A percentile compares a stretch with the other conserved stretches of the same genome.
Conservation (phyloP, 1,139 yeast genomes). For the Meyerozyma elateridarum region DNA sequence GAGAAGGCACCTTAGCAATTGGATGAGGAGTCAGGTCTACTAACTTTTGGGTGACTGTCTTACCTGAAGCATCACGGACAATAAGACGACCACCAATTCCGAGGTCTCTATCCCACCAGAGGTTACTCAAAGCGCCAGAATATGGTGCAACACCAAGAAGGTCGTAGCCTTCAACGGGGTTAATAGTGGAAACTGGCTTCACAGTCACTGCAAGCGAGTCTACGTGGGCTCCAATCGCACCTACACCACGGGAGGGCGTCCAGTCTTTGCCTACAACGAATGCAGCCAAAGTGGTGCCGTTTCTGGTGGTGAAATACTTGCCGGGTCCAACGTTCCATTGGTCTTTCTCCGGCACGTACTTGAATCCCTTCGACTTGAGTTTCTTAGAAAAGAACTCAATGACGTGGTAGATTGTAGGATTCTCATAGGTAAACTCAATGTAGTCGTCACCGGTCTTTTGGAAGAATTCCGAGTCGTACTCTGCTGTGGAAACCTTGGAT, state of each 20-base stretch:
- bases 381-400: constrained; percentile 39
- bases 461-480: constrained; percentile 21
- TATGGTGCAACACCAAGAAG: constrained; percentile 64
- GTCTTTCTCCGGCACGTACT: constrained; percentile 46
- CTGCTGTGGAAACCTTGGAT: constrained; percentile 6
- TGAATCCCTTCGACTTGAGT: constrained; percentile 48
- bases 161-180: constrained; percentile 53
- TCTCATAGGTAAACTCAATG: constrained; percentile 52
- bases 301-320: constrained; percentile 52
- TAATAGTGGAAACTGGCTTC: constrained; percentile 51
- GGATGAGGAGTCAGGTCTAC: constrained; percentile 60
- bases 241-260: constrained; percentile 53
- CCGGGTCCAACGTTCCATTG: constrained; percentile 45
- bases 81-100: constrained; percentile 62
- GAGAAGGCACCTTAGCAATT: constrained; percentile 58
- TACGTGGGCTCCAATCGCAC: constrained; percentile 56
- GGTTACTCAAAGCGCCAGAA: constrained; percentile 50
- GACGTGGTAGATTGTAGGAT: constrained; percentile 63
- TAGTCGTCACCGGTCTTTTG: constrained; percentile 43
- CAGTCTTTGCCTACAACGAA: constrained; percentile 55
- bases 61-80: constrained; percentile 28
- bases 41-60: constrained; percentile 35
- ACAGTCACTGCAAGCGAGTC: constrained; percentile 55
- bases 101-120: constrained; percentile 66
- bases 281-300: constrained; percentile 52